Evolutionary conservation across 768 basidiomycete genomes (phyloP).

Genomic region (Neoboletus brunneissimus): DNA sequence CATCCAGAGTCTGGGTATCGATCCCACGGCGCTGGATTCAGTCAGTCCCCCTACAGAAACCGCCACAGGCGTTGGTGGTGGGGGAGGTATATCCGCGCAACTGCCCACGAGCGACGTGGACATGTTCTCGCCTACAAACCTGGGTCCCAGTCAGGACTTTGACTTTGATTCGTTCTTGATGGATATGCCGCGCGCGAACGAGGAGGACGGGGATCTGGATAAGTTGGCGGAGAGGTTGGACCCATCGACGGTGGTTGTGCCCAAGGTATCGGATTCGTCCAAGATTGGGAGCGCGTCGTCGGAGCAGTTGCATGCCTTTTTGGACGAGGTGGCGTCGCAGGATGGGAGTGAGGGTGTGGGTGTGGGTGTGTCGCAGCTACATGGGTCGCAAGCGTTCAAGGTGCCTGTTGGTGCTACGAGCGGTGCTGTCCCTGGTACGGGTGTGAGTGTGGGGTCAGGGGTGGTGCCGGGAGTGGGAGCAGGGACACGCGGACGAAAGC

Average conservation of each 20-base stretch:
- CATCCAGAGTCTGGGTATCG: slow-evolving; percentile 68
- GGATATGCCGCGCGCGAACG: slow-evolving; percentile 34
- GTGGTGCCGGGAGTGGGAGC: not conserved
- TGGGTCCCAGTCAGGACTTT: slow-evolving; percentile 23
- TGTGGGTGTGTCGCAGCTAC: not conserved
- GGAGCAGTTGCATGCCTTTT: slow-evolving; percentile 41
- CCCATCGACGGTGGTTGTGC: slow-evolving; percentile 32
- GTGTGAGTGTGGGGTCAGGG: not conserved
- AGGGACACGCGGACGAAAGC: slow-evolving; percentile 31
- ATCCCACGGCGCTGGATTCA: slow-evolving; percentile 38
- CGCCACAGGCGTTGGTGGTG: slow-evolving; percentile 8
- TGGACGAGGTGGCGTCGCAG: slow-evolving; percentile 42
- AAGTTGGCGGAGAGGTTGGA: slow-evolving; percentile 35
- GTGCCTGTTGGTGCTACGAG: not conserved
- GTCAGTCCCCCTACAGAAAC: slow-evolving; percentile 4
- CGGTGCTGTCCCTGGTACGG: not conserved
- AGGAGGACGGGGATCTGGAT: slow-evolving; percentile 30
- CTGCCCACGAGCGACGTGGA: slow-evolving; percentile 7
- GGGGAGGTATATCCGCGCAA: not conserved
- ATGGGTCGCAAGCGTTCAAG: slow-evolving; percentile 7
- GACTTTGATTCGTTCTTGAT: slow-evolving; percentile 42
- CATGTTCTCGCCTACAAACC: slow-evolving; percentile 18
- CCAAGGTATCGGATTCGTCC: slow-evolving; percentile 24
- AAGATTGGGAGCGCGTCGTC: slow-evolving; percentile 33
- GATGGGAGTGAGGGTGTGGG: slow-evolving; percentile 16